These are phyloP conservation scores for Calonectria pseudoreteaudii DNA, from an alignment of 2,329 filamentous ascomycete genomes.

Conservation along the genomic window DNA sequence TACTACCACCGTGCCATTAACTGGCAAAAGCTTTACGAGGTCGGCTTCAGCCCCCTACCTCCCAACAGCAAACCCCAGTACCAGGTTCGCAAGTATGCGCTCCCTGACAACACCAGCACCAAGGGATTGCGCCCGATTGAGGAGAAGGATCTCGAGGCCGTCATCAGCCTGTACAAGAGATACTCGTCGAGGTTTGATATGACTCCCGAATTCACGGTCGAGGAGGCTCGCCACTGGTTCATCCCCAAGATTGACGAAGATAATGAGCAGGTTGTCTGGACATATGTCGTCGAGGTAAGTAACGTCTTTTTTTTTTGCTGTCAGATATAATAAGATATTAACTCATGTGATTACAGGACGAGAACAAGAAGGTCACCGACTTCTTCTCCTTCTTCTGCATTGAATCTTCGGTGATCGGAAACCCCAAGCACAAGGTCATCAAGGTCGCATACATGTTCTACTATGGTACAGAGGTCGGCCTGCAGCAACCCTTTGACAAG, in stretches of 20 bases:
- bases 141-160: conserved; percentile 79
- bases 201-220: conserved; percentile 81
- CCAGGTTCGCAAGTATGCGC: conserved; percentile 86
- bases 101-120: conserved; percentile 80
- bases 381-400: conserved; percentile 98
- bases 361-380: conserved; percentile 87
- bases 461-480: conserved; percentile 87
- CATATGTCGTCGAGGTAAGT: conserved; percentile 85
- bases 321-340: neutral
- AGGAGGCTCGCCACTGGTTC: conserved; percentile 91
- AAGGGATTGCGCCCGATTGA: conserved; percentile 85
- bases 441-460: conserved; percentile 97
- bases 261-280: conserved; percentile 87
- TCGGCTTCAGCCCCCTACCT: conserved; percentile 92
- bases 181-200: conserved; percentile 87
- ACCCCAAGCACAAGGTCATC: conserved; percentile 81
- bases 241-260: conserved; percentile 72
- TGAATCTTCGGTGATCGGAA: conserved; percentile 90
- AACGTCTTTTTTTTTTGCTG: neutral
- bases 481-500: conserved; percentile 66
- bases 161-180: conserved; percentile 78
- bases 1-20: conserved; percentile 96
- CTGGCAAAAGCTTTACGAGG: conserved; percentile 96
- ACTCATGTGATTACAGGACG: conserved; percentile 52
- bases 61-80: conserved; percentile 84